A percentile compares a stretch with the other conserved stretches of the same genome.
phyloP scores from a whole-genome alignment of 2,329 filamentous ascomycete species.

The Scorias spongiosa region DNA sequence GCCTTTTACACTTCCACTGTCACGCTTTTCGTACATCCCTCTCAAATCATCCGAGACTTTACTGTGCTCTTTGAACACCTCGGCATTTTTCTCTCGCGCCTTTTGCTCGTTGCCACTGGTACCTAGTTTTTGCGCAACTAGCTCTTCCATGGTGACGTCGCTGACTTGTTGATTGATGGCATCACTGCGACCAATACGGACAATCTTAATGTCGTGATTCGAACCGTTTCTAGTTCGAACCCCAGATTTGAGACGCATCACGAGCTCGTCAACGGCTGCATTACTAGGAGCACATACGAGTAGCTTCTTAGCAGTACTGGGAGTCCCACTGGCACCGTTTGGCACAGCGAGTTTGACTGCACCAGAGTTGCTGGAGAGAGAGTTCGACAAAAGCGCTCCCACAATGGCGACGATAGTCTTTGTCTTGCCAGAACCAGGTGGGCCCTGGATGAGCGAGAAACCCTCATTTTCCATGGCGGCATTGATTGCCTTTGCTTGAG shows the following conservation, averaged over 20 bases:
- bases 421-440: slow-evolving; percentile 92
- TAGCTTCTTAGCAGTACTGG: slow-evolving; percentile 55
- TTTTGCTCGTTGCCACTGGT: slow-evolving; percentile 21
- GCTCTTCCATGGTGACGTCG: slow-evolving; percentile 84
- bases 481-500: slow-evolving; percentile 80
- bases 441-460: slow-evolving; percentile 90
- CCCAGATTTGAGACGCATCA: slow-evolving; percentile 78
- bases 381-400: slow-evolving; percentile 60
- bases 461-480: slow-evolving; percentile 91
- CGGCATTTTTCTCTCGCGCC: slow-evolving; percentile 37
- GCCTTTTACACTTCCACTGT: slow-evolving; percentile 34
- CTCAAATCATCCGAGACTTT: slow-evolving; percentile 49
- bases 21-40: slow-evolving; percentile 53
- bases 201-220: slow-evolving; percentile 63
- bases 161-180: slow-evolving; percentile 79
- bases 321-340: slow-evolving; percentile 7
- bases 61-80: slow-evolving; percentile 58
- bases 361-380: slow-evolving; percentile 31
- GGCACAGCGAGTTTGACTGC: slow-evolving; percentile 23
- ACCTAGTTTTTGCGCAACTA: slow-evolving; percentile 61
- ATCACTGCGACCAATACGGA: slow-evolving; percentile 80
- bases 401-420: slow-evolving; percentile 97
- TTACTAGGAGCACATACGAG: slow-evolving; percentile 97
- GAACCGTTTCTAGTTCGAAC: slow-evolving; percentile 63
- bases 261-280: slow-evolving; percentile 89